Evolutionary conservation across 306 rosid genomes (phyloP).

Genomic region (Cucumis cinereus): DNA sequence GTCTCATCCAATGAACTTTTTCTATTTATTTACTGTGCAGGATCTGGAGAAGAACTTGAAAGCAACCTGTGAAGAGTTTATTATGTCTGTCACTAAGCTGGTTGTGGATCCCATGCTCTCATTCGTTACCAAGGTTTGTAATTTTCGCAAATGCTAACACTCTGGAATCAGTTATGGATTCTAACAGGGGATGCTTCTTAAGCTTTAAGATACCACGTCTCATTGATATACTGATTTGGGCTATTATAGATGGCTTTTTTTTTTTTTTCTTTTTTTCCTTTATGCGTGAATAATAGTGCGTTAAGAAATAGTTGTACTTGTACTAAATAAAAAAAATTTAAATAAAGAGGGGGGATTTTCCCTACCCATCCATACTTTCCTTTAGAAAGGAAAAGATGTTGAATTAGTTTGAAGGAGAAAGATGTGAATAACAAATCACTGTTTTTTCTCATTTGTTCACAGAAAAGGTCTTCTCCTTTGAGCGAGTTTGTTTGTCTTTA

Average conservation of each 20-base stretch:
- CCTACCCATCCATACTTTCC: no score
- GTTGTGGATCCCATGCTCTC: slow-evolving; percentile 99
- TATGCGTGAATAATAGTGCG: background rate
- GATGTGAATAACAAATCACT: no score
- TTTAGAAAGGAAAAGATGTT: no score
- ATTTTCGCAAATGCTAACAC: background rate
- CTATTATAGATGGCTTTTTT: background rate
- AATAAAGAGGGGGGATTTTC: no score
- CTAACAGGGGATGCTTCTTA: background rate
- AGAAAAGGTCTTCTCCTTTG: no score
- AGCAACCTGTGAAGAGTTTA: slow-evolving; percentile 93
- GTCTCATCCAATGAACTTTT: background rate
- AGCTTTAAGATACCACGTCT: background rate
- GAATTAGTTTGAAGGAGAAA: no score
- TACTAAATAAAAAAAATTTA: no score
- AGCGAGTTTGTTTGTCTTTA: no score
- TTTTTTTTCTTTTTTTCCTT: background rate
- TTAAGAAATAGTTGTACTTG: no score
- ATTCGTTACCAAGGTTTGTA: slow-evolving; percentile 88
- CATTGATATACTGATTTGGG: background rate
- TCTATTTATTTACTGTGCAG: slow-evolving; percentile 33
- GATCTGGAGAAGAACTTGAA: slow-evolving; percentile 91
- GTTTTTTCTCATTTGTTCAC: no score
- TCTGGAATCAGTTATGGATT: background rate
- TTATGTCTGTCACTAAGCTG: slow-evolving; percentile 89